Evolutionary conservation across 805 yeast genomes (phyloP), one percentile per base, ranked within the genome.

Genomic region (Pichia ethanolica): DNA sequence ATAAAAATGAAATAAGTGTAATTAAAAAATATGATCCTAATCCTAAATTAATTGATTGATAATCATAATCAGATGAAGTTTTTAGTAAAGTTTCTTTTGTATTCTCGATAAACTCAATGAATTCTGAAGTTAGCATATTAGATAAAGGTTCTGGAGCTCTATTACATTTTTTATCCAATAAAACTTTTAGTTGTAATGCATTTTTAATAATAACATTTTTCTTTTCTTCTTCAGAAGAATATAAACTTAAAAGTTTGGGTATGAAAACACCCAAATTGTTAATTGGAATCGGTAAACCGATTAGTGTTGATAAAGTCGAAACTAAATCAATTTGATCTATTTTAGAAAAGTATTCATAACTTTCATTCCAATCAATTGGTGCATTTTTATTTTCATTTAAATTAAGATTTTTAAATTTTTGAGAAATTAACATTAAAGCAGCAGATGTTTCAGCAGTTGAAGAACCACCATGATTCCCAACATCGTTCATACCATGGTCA

Each of bases 391-490:
- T 48, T 58, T 62, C 37, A 59, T 54, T 42, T 46, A 54, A 28
- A 33, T 51, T n/a, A 11, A 62, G 55, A 1, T 58, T 49, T 44
- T 68, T 55, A 48, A 89, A 75, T 56, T 75, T 75, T 8, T 83
- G 79, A 0, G 97, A 83, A 0, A 86, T 68, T 40, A 91, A 73
- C 1, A 81, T 68, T 59, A 93, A 59, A 0, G 85, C 97, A 1
- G 99, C 84, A 13, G 89, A 85, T 0, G 97, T 91, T 65, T 93
- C 99, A 2, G 97, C 96, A 0, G 74, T 63, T 4, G 97, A 86
- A 0, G 97, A 87, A 1, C 98, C 99, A 7, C 99, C 99, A 64
- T 93, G 98, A 59, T 90, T 91, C 1, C 97, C 97, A 5, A 85
- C 78, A 46, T 89, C 95, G 61, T 89, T 89, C 97, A 90, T 90